Percentiles rank a stretch among this genome's conserved stretches.
These are phyloP conservation scores for Tetrapisispora arboricola DNA, from an alignment of 805 yeast genomes.

Conservation along the genomic window DNA sequence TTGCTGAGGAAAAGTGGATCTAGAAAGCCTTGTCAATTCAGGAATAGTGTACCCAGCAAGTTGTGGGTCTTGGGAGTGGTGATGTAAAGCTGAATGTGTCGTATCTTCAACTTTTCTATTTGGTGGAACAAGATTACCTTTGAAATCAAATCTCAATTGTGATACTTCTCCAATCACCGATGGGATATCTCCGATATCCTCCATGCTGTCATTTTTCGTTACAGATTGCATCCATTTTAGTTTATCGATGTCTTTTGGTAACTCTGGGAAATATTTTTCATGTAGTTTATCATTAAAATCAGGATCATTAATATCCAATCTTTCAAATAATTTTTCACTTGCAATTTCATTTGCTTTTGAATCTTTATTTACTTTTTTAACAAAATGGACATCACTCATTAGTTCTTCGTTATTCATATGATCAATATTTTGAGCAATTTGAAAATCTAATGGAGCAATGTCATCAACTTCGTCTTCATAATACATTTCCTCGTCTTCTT, in stretches of 20 bases:
- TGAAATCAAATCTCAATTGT: conserved; percentile 79
- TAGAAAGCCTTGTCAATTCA: conserved; percentile 68
- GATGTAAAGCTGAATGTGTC: conserved; percentile 67
- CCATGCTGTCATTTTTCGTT: conserved; percentile 18
- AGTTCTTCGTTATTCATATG: conserved; percentile 36
- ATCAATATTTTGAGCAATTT: conserved; percentile 37
- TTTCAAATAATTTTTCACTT: conserved; percentile 6
- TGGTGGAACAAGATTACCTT: conserved; percentile 65
- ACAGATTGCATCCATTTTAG: conserved; percentile 88
- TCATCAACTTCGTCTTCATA: conserved; percentile 46
- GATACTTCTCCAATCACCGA: conserved; percentile 38
- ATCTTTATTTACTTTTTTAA: conserved; percentile 10
- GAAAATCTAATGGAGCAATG: conserved; percentile 39
- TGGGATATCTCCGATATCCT: conserved; percentile 24
- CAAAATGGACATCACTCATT: conserved; percentile 39
- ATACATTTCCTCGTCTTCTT: conserved; percentile 6
- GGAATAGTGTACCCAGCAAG: conserved; percentile 85
- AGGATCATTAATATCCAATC: conserved; percentile 62
- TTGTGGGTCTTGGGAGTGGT: conserved; percentile 81
- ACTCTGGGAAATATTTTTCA: conserved; percentile 78
- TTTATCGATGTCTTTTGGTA: conserved; percentile 72
- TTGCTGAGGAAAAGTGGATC: conserved; percentile 78
- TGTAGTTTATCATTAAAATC: conserved; percentile 69
- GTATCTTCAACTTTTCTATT: conserved; percentile 39
- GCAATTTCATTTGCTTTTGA: conserved; percentile 25